phyloP scores from a whole-genome alignment of 2,329 filamentous ascomycete genomes.

The Pseudogymnoascus sp. region DNA sequence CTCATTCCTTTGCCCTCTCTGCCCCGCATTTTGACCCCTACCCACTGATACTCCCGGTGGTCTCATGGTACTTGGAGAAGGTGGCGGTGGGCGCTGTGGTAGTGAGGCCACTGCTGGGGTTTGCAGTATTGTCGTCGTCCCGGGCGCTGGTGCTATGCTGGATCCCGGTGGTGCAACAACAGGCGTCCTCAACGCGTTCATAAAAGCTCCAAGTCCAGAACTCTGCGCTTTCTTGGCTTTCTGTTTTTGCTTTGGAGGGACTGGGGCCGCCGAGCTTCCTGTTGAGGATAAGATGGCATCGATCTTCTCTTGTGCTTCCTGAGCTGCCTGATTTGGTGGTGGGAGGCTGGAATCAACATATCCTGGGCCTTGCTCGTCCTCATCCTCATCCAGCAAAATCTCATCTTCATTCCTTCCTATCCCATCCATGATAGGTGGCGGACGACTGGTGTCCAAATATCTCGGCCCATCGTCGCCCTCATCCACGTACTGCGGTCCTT shows the following conservation, averaged over 20 bases:
- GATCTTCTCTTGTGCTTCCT: slow-evolving; percentile 25
- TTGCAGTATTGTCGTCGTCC: not conserved
- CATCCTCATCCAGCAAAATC: slow-evolving; percentile 39
- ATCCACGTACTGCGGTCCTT: slow-evolving; percentile 3
- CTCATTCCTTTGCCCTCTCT: slow-evolving; percentile 37
- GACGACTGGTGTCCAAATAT: slow-evolving; percentile 25
- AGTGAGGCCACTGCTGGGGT: not conserved
- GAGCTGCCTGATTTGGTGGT: slow-evolving; percentile 16
- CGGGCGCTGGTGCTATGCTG: not conserved
- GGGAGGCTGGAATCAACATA: slow-evolving; percentile 14
- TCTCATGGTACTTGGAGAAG: not conserved
- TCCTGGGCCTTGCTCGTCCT: slow-evolving; percentile 24
- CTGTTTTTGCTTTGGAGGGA: not conserved
- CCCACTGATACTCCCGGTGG: not conserved
- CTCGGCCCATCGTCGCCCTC: slow-evolving; percentile 18
- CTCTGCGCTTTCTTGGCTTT: not conserved
- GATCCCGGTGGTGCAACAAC: not conserved
- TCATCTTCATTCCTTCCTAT: slow-evolving; percentile 37
- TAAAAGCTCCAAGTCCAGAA: not conserved
- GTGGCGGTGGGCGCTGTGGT: slow-evolving; percentile 6
- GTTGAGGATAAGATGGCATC: slow-evolving; percentile 23
- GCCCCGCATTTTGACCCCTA: slow-evolving; percentile 15
- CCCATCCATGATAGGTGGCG: slow-evolving; percentile 23
- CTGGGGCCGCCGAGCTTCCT: not conserved
- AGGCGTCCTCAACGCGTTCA: slow-evolving; percentile 1